Percentiles rank a stretch among this genome's conserved stretches.
These are phyloP conservation scores for Amanita thiersii DNA, from an alignment of 768 basidiomycete genomes.

Conservation along the genomic window DNA sequence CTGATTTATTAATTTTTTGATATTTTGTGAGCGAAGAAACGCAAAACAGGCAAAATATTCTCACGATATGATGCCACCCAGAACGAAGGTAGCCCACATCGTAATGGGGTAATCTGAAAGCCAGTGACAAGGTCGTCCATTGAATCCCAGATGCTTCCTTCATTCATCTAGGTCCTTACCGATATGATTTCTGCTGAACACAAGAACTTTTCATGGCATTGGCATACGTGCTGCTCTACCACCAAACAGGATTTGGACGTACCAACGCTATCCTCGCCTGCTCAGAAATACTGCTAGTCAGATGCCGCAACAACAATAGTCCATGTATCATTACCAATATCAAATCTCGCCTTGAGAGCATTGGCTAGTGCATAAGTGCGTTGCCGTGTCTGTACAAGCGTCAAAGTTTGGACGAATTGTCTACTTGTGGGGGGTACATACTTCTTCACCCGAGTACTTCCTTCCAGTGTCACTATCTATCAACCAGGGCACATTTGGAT, in stretches of 20 bases:
- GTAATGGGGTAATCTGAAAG: constrained; percentile 44
- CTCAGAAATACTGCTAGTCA: constrained; percentile 1
- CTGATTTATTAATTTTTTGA: constrained; percentile 19
- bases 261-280: constrained; percentile 47
- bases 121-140: background rate
- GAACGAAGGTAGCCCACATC: constrained; percentile 47
- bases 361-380: constrained; percentile 43
- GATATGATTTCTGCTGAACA: constrained; percentile 62
- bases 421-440: constrained; percentile 12
- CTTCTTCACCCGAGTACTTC: constrained; percentile 30
- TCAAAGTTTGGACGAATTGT: background rate
- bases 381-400: constrained; percentile 27
- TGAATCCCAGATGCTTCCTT: background rate
- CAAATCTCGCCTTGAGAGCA: constrained; percentile 31
- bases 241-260: constrained; percentile 11
- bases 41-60: constrained; percentile 13
- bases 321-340: constrained; percentile 37
- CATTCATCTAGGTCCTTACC: constrained; percentile 26
- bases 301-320: background rate
- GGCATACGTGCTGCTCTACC: background rate
- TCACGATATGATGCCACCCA: constrained; percentile 52
- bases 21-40: constrained; percentile 1
- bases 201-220: constrained; percentile 33
- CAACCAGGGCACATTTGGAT: constrained; percentile 29
- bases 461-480: constrained; percentile 43